Base-by-base conservation (phyloP, 2,329 filamentous ascomycete species). In the Teratosphaeria zuluensis region DNA sequence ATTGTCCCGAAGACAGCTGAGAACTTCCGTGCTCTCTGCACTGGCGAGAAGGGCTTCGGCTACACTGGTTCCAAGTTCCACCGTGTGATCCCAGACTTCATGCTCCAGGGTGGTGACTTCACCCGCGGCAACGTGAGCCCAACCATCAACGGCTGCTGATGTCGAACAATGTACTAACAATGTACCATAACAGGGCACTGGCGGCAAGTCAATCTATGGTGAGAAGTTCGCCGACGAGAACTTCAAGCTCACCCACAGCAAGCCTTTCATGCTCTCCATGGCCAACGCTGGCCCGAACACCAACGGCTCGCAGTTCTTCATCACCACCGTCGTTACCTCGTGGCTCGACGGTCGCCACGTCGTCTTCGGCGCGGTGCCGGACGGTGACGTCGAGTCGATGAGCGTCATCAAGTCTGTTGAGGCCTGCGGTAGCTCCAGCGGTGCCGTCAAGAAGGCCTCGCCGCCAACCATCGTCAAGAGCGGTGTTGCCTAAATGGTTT, bases 41-140 rank as follows among this genome's bases (percentile, higher is more conserved):
- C 92, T 1, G 92, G 92, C 67, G 92, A 97, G 81, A 96, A 95
- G 79, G 94, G 92, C 63, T 71, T 83, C 53, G 90, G 91, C 67
- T 90, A 90, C 74, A 76, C 84, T 54, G 91, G 91, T 68, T 95
- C 90, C 64, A 82, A 81, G 70, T 97, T 99, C 81, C 92, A 99
- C 81, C 89, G 92, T 60, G 89, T 99, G 65, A 99, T 99, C 79
- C 96, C 96, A 80, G 84, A 91, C 70, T 99, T 99, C 78, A 97
- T 99, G 92, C 92, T 96, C 71, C 89, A 96, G 80, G 92, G 94
- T 73, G 92, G 94, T 77, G 94, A 97, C 76, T 99, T 99, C 75
- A 99, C 92, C 58, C 86, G 84, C 62, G 92, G 91, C 73, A 92
- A 97, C 74, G 91, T 95, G 81, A 76, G 89, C 55, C 31, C 14